Conservation (phyloP, 345 rosid genomes). For the Melastoma malabathricum region DNA sequence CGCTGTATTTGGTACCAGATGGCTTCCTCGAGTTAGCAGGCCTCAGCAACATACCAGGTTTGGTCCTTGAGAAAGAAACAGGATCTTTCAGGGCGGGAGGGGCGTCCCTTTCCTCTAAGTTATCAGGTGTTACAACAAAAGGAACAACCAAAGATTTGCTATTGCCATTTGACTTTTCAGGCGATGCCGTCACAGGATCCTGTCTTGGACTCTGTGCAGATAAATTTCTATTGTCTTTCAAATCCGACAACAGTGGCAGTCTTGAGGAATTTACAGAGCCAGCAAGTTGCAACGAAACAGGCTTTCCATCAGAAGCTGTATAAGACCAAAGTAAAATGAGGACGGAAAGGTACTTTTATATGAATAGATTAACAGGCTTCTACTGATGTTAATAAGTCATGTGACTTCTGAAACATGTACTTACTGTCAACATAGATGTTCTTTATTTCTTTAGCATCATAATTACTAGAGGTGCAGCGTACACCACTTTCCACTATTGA, state of each 20-base stretch:
- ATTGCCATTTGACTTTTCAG: slow-evolving; percentile 32
- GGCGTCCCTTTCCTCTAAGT: slow-evolving; percentile 33
- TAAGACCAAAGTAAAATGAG: slow-evolving; percentile 6
- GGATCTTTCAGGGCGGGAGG: slow-evolving; percentile 41
- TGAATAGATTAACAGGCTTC: neutral
- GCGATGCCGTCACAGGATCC: slow-evolving; percentile 12
- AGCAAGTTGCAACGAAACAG: slow-evolving; percentile 29
- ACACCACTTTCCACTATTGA: slow-evolving; percentile 27
- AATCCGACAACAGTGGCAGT: slow-evolving; percentile 18
- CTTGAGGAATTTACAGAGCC: slow-evolving; percentile 36
- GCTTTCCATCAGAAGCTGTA: slow-evolving; percentile 58
- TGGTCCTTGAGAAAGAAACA: slow-evolving; percentile 75
- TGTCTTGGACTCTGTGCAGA: slow-evolving; percentile 20
- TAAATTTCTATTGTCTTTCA: slow-evolving; percentile 17
- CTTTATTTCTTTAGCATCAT: slow-evolving; percentile 69
- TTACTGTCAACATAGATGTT: slow-evolving; percentile 92
- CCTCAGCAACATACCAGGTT: slow-evolving; percentile 83
- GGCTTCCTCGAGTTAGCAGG: slow-evolving; percentile 50
- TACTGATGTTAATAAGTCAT: neutral
- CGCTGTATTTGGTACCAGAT: slow-evolving; percentile 27
- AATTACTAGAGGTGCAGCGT: slow-evolving; percentile 51
- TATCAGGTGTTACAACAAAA: slow-evolving; percentile 23
- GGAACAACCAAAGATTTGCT: slow-evolving; percentile 28
- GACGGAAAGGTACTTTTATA: neutral
- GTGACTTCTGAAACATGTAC: slow-evolving; percentile 12